Conservation (phyloP, 2,329 filamentous ascomycete species). For the Aotearoamyces nothofagi region DNA sequence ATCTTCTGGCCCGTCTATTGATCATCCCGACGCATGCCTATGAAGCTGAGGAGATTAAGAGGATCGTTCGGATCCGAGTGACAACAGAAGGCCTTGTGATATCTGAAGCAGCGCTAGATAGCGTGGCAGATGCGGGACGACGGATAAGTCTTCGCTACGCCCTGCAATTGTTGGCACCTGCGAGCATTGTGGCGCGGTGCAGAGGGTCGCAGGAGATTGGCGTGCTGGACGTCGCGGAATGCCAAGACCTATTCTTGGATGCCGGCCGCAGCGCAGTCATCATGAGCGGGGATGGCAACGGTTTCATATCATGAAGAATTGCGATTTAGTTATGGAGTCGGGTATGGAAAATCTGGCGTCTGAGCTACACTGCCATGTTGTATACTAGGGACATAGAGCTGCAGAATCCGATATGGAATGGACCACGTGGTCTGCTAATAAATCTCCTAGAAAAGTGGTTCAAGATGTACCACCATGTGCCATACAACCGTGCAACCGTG, state of each 20-base stretch:
- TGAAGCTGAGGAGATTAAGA: slow-evolving; percentile 75
- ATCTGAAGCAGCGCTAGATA: slow-evolving; percentile 70
- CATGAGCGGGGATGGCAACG: slow-evolving; percentile 40
- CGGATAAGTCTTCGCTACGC: slow-evolving; percentile 86
- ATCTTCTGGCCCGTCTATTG: slow-evolving; percentile 84
- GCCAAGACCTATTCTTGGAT: slow-evolving; percentile 73
- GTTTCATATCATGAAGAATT: slow-evolving; percentile 37
- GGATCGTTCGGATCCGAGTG: slow-evolving; percentile 74
- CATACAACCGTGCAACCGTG: no score
- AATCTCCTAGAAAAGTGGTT: no score
- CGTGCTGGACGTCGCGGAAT: slow-evolving; percentile 62
- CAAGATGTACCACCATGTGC: no score
- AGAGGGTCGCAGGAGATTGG: slow-evolving; percentile 66
- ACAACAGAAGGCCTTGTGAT: slow-evolving; percentile 70
- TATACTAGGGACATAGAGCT: no score
- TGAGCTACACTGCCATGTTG: no score
- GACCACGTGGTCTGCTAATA: no score
- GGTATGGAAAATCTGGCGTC: no score
- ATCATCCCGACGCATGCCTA: slow-evolving; percentile 94
- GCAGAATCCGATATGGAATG: background rate
- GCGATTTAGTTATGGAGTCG: background rate
- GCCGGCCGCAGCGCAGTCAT: slow-evolving; percentile 62
- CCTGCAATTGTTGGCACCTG: slow-evolving; percentile 57
- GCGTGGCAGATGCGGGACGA: slow-evolving; percentile 74
- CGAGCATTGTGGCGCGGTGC: slow-evolving; percentile 73